Conservation (phyloP, 805 yeast genomes). For the Cyberlindnera galapagoensis region DNA sequence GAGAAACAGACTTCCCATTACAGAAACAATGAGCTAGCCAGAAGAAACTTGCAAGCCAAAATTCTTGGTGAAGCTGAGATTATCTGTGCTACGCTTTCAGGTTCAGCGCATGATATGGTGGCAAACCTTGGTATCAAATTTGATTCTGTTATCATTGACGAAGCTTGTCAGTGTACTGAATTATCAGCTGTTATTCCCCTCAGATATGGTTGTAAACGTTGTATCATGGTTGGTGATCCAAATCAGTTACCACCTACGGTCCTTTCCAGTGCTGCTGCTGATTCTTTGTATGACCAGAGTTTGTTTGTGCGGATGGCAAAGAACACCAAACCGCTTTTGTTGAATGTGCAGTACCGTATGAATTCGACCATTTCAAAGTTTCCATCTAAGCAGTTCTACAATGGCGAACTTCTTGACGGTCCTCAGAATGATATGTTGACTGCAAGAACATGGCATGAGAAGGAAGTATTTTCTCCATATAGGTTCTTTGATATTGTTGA, state of each 20-base stretch:
- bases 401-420: slow-evolving; percentile 70
- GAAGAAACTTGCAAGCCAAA: slow-evolving; percentile 66
- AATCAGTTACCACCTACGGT: slow-evolving; percentile 98
- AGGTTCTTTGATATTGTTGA: slow-evolving; percentile 63
- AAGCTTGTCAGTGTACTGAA: slow-evolving; percentile 97
- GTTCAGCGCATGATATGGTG: slow-evolving; percentile 86
- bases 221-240: slow-evolving; percentile 98
- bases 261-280: slow-evolving; percentile 79
- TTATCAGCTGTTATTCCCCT: slow-evolving; percentile 86
- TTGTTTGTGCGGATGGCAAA: slow-evolving; percentile 90
- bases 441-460: slow-evolving; percentile 67
- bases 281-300: slow-evolving; percentile 78
- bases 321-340: slow-evolving; percentile 50
- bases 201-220: slow-evolving; percentile 81
- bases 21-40: slow-evolving; percentile 72
- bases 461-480: slow-evolving; percentile 60
- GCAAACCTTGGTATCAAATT: slow-evolving; percentile 69
- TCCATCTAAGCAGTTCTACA: slow-evolving; percentile 81
- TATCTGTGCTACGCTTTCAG: slow-evolving; percentile 88
- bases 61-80: slow-evolving; percentile 72
- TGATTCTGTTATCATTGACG: slow-evolving; percentile 90
- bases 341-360: slow-evolving; percentile 96
- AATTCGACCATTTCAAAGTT: slow-evolving; percentile 85
- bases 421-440: slow-evolving; percentile 58
- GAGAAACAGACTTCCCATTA: slow-evolving; percentile 62